Conservation (phyloP, 352 stramenopile genomes). For the Globisporangium sylvaticum region DNA sequence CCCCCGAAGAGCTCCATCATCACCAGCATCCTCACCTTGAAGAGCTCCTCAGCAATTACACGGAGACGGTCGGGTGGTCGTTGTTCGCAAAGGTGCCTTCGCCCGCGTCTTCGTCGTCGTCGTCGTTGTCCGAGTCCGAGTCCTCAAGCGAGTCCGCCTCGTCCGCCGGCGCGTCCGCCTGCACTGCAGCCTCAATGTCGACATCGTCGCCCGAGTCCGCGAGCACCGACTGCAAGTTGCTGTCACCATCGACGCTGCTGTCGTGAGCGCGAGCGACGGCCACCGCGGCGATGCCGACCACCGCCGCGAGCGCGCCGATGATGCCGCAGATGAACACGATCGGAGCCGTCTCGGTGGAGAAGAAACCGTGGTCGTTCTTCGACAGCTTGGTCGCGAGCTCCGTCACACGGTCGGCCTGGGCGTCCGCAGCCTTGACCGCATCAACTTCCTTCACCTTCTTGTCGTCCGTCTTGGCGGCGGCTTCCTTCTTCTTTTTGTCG, state of each 20-base stretch:
- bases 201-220: slow-evolving; percentile 34
- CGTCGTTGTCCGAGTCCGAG: slow-evolving; percentile 49
- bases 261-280: slow-evolving; percentile 33
- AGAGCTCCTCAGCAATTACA: not conserved
- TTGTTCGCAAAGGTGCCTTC: slow-evolving; percentile 63
- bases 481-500: slow-evolving; percentile 20
- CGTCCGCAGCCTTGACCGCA: slow-evolving; percentile 4
- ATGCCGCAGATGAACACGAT: slow-evolving; percentile 63
- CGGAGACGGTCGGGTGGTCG: slow-evolving; percentile 26
- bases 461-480: slow-evolving; percentile 6
- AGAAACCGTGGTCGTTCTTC: slow-evolving; percentile 28
- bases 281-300: slow-evolving; percentile 59
- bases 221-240: slow-evolving; percentile 38
- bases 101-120: slow-evolving; percentile 31
- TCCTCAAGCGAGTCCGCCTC: slow-evolving; percentile 37
- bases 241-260: slow-evolving; percentile 17
- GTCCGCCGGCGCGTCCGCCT: slow-evolving; percentile 32
- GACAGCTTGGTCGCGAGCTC: slow-evolving; percentile 60
- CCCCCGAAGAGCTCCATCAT: not conserved
- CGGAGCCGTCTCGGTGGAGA: slow-evolving; percentile 34
- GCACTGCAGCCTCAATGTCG: slow-evolving; percentile 48
- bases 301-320: slow-evolving; percentile 58
- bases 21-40: not conserved
- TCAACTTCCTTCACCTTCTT: slow-evolving; percentile 9
- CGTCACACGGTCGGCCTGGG: slow-evolving; percentile 32